Conservation (phyloP, 2,329 filamentous ascomycete genomes). For the Lachnellula willkommii region DNA sequence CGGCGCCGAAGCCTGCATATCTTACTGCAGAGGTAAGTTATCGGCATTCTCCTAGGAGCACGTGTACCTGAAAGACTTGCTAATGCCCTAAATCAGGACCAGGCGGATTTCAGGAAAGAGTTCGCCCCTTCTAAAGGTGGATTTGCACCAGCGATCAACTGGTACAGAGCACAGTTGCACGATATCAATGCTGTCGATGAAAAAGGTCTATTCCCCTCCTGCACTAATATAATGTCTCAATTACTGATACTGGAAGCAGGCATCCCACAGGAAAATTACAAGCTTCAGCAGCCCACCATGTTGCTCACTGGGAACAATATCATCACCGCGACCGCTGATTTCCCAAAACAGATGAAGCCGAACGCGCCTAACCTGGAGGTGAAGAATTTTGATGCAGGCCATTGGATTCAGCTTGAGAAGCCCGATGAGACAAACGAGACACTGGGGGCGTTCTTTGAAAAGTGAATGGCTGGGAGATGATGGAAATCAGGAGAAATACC, state of each 20-base stretch:
- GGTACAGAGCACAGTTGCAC: slow-evolving; percentile 16
- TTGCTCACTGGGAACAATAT: slow-evolving; percentile 9
- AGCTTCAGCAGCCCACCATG: slow-evolving; percentile 11
- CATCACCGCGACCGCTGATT: slow-evolving; percentile 12
- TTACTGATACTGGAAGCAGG: not conserved
- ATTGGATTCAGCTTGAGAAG: slow-evolving; percentile 20
- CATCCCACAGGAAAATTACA: slow-evolving; percentile 10
- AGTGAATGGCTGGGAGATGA: not conserved
- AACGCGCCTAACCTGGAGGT: slow-evolving; percentile 3
- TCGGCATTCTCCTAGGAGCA: not conserved
- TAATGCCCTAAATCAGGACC: slow-evolving; percentile 3
- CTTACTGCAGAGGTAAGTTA: slow-evolving; percentile 7
- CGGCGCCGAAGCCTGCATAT: slow-evolving; percentile 5
- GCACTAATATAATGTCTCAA: not conserved
- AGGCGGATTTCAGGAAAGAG: slow-evolving; percentile 6
- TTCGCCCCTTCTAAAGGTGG: slow-evolving; percentile 12
- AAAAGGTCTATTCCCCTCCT: slow-evolving; percentile 1
- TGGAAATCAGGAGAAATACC: too few species aligned
- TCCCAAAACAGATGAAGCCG: slow-evolving; percentile 14
- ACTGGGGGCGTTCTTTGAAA: slow-evolving; percentile 7
- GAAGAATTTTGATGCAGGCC: slow-evolving; percentile 7
- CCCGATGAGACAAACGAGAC: slow-evolving; percentile 13
- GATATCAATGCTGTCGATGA: slow-evolving; percentile 14
- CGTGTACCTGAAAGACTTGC: not conserved
- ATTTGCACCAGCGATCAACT: slow-evolving; percentile 15